phyloP scores from a whole-genome alignment of 257 asterid genomes.

The Primulina huaijiensis region DNA sequence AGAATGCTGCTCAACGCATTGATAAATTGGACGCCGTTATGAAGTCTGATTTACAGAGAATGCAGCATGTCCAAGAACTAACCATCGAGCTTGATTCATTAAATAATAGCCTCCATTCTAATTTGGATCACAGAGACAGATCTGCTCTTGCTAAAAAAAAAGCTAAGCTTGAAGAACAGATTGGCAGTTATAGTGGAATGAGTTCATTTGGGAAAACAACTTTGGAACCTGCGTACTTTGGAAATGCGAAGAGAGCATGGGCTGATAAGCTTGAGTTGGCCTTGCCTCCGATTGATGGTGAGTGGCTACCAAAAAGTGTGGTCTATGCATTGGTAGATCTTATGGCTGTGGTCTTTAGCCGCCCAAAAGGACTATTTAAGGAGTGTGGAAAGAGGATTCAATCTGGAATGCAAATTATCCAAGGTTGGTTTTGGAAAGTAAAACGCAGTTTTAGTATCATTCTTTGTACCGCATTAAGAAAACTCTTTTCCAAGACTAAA shows the following conservation, averaged over 20 bases:
- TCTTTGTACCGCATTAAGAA: slow-evolving; percentile 18
- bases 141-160: slow-evolving; percentile 62
- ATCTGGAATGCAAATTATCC: slow-evolving; percentile 71
- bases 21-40: slow-evolving; percentile 79
- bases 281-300: slow-evolving; percentile 97
- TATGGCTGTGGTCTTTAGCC: slow-evolving; percentile 75
- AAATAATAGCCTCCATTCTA: slow-evolving; percentile 58
- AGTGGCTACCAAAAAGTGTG: slow-evolving; percentile 98
- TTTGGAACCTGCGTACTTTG: slow-evolving; percentile 88
- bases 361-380: slow-evolving; percentile 87
- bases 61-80: slow-evolving; percentile 59
- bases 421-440: slow-evolving; percentile 50
- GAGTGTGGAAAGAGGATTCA: slow-evolving; percentile 86
- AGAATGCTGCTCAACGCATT: slow-evolving; percentile 79
- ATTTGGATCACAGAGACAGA: slow-evolving; percentile 62
- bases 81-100: slow-evolving; percentile 60
- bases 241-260: slow-evolving; percentile 75
- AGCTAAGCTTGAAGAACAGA: slow-evolving; percentile 63
- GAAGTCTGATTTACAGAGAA: slow-evolving; percentile 77
- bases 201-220: slow-evolving; percentile 49
- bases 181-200: slow-evolving; percentile 43
- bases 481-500: background rate
- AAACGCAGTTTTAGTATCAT: slow-evolving; percentile 10
- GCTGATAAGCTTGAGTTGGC: slow-evolving; percentile 82
- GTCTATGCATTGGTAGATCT: slow-evolving; percentile 91